phyloP scores from a whole-genome alignment of 2,329 filamentous ascomycete species.

The Xylaria polymorpha region DNA sequence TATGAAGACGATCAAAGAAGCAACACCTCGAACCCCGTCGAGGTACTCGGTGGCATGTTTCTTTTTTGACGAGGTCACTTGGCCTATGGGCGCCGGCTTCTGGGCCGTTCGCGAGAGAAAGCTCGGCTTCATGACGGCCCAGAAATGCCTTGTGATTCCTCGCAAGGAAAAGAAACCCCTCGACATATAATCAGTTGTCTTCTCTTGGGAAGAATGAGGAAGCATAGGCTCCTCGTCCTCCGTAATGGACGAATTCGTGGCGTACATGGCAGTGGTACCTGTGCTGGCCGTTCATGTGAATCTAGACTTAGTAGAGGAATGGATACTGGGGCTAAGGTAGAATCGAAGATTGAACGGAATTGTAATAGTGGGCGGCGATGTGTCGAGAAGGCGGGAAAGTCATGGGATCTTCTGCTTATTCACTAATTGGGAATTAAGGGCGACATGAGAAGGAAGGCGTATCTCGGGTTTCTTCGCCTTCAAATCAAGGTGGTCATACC shows the following conservation, averaged over 20 bases:
- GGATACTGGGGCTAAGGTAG: slow-evolving; percentile 2
- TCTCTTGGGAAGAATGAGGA: slow-evolving; percentile 34
- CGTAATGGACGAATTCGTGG: slow-evolving; percentile 28
- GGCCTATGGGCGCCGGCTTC: slow-evolving; percentile 27
- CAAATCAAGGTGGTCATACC: not conserved
- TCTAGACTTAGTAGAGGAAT: not conserved
- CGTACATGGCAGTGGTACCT: slow-evolving; percentile 38
- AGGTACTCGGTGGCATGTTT: slow-evolving; percentile 54
- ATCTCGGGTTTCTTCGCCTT: not conserved
- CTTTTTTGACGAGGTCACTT: slow-evolving; percentile 33
- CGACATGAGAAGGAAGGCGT: not conserved
- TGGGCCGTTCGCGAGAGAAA: slow-evolving; percentile 43
- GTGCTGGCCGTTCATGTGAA: not conserved
- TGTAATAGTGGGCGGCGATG: not conserved
- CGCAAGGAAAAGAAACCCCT: slow-evolving; percentile 37
- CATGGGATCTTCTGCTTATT: slow-evolving; percentile 11
- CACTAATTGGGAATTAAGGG: not conserved
- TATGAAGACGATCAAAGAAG: slow-evolving; percentile 56
- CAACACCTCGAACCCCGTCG: slow-evolving; percentile 55
- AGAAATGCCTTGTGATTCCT: slow-evolving; percentile 34
- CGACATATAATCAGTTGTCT: not conserved
- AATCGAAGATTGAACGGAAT: not conserved
- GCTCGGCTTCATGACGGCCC: slow-evolving; percentile 46
- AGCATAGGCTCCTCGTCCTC: slow-evolving; percentile 47
- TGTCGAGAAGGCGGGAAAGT: not conserved